These are phyloP conservation scores for Ophiostoma quercus DNA, from an alignment of 2,329 filamentous ascomycete genomes.

Conservation along the genomic window DNA sequence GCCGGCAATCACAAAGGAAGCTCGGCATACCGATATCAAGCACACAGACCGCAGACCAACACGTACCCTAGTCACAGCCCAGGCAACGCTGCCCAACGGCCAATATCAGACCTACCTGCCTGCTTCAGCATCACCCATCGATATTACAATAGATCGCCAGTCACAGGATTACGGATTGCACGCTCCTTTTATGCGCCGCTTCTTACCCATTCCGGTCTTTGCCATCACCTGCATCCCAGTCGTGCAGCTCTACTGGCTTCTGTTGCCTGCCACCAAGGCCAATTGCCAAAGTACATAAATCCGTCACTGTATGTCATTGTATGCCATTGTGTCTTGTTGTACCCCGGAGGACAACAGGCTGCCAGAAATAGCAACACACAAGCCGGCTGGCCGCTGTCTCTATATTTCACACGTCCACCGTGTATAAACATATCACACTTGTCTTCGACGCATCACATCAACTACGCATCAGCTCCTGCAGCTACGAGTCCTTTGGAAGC, in stretches of 20 bases:
- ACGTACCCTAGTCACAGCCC: background rate
- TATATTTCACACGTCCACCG: background rate
- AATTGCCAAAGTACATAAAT: background rate
- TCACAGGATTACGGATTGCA: background rate
- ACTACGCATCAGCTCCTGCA: background rate
- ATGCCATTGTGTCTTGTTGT: background rate
- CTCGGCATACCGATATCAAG: conserved; percentile 4
- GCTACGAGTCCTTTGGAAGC: background rate
- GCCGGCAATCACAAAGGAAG: background rate
- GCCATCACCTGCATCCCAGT: background rate
- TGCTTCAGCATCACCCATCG: background rate
- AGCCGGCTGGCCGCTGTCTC: background rate
- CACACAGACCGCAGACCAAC: background rate
- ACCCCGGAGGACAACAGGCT: background rate
- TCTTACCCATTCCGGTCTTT: background rate
- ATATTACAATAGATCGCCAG: background rate
- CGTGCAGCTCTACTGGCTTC: background rate
- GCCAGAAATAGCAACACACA: background rate
- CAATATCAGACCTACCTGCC: background rate
- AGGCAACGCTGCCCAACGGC: background rate
- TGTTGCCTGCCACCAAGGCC: background rate
- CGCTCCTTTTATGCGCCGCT: background rate
- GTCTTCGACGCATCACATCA: background rate
- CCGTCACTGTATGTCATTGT: background rate
- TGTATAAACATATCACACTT: background rate